Base-by-base conservation (phyloP, 257 asterid genomes). In the Solanum megistacrolobum region DNA sequence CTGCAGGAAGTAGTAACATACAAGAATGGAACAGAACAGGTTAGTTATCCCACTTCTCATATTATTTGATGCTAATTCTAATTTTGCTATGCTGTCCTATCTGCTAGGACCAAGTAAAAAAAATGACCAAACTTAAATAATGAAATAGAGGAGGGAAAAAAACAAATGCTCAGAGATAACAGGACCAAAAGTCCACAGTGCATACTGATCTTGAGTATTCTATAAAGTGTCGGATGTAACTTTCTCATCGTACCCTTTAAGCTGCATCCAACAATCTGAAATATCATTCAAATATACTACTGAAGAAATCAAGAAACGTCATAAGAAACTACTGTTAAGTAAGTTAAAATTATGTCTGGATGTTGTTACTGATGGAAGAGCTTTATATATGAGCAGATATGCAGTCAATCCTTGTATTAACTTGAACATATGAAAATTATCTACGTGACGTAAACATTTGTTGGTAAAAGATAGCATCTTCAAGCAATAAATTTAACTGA, bases 21-120 rank as follows among this genome's bases (percentile, higher is more conserved):
- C 88, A 93, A 93, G 88, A 94, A 91, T 31, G 94, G 98, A 88
- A 92, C 52, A 84, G 97, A 95, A 90, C 96, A 97, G 98, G 99
- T 95, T 91, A 21, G 87, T 27, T 36, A 20, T 75, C n/a, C n/a
- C 36, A 60, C 68, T 60, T 60, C 43, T 72, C 79, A 18, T 9
- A 72, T 72, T 21, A 21, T 60, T 60, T 60, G 12, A 58, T 21
- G 66, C 66, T 0, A 58, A 58, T 58, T 21, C 66, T 58, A 8
- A 58, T 0, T 58, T 21, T 58, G 27, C 66, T 1, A 21, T 7
- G n/a, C n/a, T 55, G n/a, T 55, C n/a, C 10, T 20, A 55, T 18
- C 11, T 18, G 2, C 65, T 55, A 18, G 65, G 65, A 55, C 4
- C 11, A 55, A 55, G n/a, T 18, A 55, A 55, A 55, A 1, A 52